Evolutionary conservation across 192 early-diverging fungal genomes (phyloP).

Genomic region (Paraglomus occultum): DNA sequence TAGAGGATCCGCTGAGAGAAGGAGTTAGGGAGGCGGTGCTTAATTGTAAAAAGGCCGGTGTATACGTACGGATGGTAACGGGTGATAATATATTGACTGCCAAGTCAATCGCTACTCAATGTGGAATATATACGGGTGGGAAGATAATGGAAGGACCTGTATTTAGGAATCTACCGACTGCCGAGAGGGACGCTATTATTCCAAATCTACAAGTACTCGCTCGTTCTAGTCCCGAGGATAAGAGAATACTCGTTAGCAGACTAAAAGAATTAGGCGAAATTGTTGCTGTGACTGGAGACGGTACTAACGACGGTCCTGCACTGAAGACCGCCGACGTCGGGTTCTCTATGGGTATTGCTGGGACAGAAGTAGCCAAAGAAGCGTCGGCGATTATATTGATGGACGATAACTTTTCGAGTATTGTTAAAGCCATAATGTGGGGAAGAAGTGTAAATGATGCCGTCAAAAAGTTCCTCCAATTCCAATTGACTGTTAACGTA

Average conservation of each 20-base stretch:
- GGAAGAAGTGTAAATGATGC: conserved; percentile 94
- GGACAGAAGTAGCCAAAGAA: conserved; percentile 99
- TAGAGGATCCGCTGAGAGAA: conserved; percentile 93
- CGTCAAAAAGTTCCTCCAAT: conserved; percentile 98
- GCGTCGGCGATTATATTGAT: conserved; percentile 96
- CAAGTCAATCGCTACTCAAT: conserved; percentile 88
- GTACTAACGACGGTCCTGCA: conserved; percentile 98
- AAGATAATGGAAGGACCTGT: conserved; percentile 93
- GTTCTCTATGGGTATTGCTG: conserved; percentile 99
- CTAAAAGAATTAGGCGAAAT: conserved; percentile 90
- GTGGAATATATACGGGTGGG: conserved; percentile 89
- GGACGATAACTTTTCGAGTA: conserved; percentile 98
- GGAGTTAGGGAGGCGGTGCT: conserved; percentile 92
- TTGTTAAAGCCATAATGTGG: conserved; percentile 98
- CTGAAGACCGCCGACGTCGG: conserved; percentile 95
- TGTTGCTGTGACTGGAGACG: conserved; percentile 98
- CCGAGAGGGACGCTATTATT: conserved; percentile 90
- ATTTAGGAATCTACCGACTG: conserved; percentile 79
- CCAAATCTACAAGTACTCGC: conserved; percentile 95
- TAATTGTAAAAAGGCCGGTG: conserved; percentile 86
- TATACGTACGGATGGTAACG: conserved; percentile 98
- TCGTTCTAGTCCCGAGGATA: conserved; percentile 91
- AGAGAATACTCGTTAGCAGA: conserved; percentile 89
- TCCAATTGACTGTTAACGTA: conserved; percentile 98
- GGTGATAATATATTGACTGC: conserved; percentile 96